A percentile compares a stretch with the other conserved stretches of the same genome.
phyloP scores from a whole-genome alignment of 2,329 filamentous ascomycete genomes.

The Rosellinia necatrix region DNA sequence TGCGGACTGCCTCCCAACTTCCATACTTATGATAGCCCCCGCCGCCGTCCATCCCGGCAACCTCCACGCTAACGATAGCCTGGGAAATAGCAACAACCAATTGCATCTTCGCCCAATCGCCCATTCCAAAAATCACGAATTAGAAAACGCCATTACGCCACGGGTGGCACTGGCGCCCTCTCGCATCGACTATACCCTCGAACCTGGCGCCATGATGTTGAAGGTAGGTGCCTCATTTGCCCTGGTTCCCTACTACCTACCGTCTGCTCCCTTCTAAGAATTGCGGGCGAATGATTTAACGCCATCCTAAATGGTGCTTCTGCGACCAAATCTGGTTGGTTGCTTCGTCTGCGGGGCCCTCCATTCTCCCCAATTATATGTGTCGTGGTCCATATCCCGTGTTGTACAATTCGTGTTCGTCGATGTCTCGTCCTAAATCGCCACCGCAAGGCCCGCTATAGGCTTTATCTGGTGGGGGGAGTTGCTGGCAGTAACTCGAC shows the following conservation, averaged over 20 bases:
- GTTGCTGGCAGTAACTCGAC: background rate
- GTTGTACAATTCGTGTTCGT: background rate
- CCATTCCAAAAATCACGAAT: slow-evolving; percentile 43
- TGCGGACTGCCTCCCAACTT: slow-evolving; percentile 11
- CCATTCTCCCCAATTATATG: background rate
- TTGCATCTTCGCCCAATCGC: slow-evolving; percentile 17
- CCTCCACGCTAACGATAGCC: slow-evolving; percentile 25
- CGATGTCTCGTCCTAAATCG: background rate
- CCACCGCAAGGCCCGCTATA: background rate
- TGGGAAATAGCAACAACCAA: slow-evolving; percentile 15
- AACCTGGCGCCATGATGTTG: slow-evolving; percentile 12
- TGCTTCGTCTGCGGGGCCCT: background rate
- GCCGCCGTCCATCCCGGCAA: slow-evolving; percentile 6
- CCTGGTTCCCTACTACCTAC: background rate
- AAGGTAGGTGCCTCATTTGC: background rate
- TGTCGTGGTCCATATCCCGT: background rate
- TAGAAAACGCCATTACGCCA: slow-evolving; percentile 44
- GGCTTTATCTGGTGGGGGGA: background rate
- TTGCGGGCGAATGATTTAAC: slow-evolving; percentile 12
- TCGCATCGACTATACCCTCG: background rate
- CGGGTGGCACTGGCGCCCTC: slow-evolving; percentile 36
- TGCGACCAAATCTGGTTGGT: slow-evolving; percentile 11
- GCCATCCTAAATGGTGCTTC: slow-evolving; percentile 8
- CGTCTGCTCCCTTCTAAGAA: background rate
- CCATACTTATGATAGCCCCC: background rate